Conservation (phyloP, 768 basidiomycete genomes). For the Boletus rex-veris region DNA sequence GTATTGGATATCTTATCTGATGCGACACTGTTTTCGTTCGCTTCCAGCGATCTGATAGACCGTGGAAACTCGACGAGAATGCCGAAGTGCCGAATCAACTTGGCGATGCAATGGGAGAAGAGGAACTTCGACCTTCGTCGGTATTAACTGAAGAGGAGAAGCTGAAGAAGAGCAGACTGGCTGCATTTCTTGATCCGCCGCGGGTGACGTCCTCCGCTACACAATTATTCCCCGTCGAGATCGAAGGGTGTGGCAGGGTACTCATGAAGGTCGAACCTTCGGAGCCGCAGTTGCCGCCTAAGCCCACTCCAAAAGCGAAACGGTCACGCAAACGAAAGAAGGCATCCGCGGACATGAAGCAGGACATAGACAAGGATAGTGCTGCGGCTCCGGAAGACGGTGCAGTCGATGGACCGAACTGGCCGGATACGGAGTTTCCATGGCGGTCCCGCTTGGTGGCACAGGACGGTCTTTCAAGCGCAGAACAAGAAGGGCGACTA, state of each 20-base stretch:
- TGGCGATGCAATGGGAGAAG: constrained; percentile 14
- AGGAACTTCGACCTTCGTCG: not conserved
- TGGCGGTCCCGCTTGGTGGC: constrained; percentile 66
- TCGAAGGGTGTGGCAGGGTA: constrained; percentile 69
- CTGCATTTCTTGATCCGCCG: constrained; percentile 56
- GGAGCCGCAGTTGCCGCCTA: constrained; percentile 26
- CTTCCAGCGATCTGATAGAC: constrained; percentile 23
- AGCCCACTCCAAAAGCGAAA: constrained; percentile 39
- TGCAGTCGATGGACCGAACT: constrained; percentile 55
- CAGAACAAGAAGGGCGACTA: constrained; percentile 58
- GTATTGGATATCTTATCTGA: constrained; percentile 14
- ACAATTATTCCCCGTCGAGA: constrained; percentile 55
- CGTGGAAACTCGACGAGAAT: constrained; percentile 20
- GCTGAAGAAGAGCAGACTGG: constrained; percentile 63
- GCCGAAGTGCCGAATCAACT: constrained; percentile 12
- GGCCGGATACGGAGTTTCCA: constrained; percentile 77
- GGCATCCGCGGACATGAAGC: constrained; percentile 27
- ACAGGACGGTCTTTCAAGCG: constrained; percentile 47
- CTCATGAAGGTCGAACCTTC: constrained; percentile 56
- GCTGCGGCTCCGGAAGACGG: constrained; percentile 29
- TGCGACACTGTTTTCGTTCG: constrained; percentile 1
- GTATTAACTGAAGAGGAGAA: constrained; percentile 53
- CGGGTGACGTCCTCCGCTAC: constrained; percentile 34
- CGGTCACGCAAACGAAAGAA: constrained; percentile 50
- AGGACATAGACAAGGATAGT: constrained; percentile 10